phyloP scores from a whole-genome alignment of 805 yeast species.

The Soucietia sequanensis region DNA sequence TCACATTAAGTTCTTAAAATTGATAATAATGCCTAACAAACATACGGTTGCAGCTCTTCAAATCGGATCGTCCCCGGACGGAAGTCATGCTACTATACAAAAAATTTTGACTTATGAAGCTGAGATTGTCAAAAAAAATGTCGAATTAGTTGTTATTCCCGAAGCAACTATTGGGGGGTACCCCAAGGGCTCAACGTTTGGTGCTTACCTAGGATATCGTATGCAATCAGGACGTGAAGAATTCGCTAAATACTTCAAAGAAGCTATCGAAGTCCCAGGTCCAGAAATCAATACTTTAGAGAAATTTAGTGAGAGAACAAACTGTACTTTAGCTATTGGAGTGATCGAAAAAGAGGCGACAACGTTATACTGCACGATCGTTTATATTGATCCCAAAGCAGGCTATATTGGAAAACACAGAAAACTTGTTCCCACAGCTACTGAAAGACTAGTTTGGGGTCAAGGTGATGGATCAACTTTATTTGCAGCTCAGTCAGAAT shows the following conservation, averaged over 20 bases:
- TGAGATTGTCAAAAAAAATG: slow-evolving; percentile 28
- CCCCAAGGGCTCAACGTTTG: slow-evolving; percentile 44
- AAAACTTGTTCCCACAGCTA: slow-evolving; percentile 44
- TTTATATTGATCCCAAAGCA: slow-evolving; percentile 35
- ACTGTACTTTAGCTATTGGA: slow-evolving; percentile 37
- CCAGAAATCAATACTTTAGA: slow-evolving; percentile 33
- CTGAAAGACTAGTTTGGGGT: slow-evolving; percentile 46
- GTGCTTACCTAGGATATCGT: slow-evolving; percentile 43
- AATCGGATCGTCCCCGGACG: slow-evolving; percentile 37
- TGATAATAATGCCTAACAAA: slow-evolving; percentile 4
- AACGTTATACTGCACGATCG: slow-evolving; percentile 41
- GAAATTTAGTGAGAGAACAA: slow-evolving; percentile 28
- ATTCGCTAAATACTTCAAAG: slow-evolving; percentile 32
- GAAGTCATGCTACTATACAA: slow-evolving; percentile 34
- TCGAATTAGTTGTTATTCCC: slow-evolving; percentile 42
- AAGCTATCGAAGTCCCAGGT: slow-evolving; percentile 35
- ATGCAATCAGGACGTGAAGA: slow-evolving; percentile 41
- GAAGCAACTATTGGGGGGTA: slow-evolving; percentile 48
- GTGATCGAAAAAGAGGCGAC: slow-evolving; percentile 36
- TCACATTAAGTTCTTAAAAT: no score
- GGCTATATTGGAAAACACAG: slow-evolving; percentile 42
- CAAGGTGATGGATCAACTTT: slow-evolving; percentile 48
- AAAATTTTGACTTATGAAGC: slow-evolving; percentile 38
- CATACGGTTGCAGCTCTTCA: slow-evolving; percentile 43
- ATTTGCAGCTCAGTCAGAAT: slow-evolving; percentile 30